Evolutionary conservation across 495 filamentous ascomycete genomes (phyloP).

Genomic region (Talaromyces thailandensis): DNA sequence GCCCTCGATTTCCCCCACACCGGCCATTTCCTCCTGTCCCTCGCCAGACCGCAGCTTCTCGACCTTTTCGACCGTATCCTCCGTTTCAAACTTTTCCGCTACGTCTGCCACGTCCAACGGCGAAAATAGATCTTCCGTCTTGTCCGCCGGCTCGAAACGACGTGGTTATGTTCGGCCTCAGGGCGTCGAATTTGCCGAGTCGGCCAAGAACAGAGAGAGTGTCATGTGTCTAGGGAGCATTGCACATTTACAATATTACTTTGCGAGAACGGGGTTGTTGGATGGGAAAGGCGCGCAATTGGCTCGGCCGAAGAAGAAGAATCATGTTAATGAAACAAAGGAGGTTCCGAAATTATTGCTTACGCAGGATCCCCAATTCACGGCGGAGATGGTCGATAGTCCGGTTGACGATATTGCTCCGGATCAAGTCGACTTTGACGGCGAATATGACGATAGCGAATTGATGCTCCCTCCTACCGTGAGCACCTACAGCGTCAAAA

Average conservation of each 20-base stretch:
- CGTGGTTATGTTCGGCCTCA: constrained; percentile 87
- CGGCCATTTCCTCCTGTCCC: constrained; percentile 53
- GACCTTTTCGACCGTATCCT: constrained; percentile 69
- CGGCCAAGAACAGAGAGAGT: constrained; percentile 80
- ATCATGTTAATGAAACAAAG: constrained; percentile 25
- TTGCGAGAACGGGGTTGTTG: constrained; percentile 84
- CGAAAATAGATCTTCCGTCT: constrained; percentile 42
- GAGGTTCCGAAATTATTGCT: constrained; percentile 32
- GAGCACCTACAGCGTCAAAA: constrained; percentile 87
- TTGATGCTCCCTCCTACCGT: constrained; percentile 90
- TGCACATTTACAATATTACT: constrained; percentile 96
- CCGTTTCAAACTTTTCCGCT: constrained; percentile 63
- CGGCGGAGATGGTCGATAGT: constrained; percentile 41
- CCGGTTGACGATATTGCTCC: constrained; percentile 41
- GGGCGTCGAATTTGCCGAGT: constrained; percentile 82
- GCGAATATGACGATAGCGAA: constrained; percentile 50
- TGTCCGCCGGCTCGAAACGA: constrained; percentile 49
- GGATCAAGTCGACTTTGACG: constrained; percentile 37
- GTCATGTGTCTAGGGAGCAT: constrained; percentile 95
- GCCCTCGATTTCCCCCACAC: constrained; percentile 47
- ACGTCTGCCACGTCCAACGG: constrained; percentile 60
- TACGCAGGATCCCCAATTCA: constrained; percentile 33
- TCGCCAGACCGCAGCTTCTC: constrained; percentile 68
- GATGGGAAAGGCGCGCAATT: constrained; percentile 89
- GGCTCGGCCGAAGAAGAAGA: constrained; percentile 58